Evolutionary conservation across 2,329 filamentous ascomycete species (phyloP), one percentile per base, ranked within the genome.

Genomic region (Cryphonectria radicalis): DNA sequence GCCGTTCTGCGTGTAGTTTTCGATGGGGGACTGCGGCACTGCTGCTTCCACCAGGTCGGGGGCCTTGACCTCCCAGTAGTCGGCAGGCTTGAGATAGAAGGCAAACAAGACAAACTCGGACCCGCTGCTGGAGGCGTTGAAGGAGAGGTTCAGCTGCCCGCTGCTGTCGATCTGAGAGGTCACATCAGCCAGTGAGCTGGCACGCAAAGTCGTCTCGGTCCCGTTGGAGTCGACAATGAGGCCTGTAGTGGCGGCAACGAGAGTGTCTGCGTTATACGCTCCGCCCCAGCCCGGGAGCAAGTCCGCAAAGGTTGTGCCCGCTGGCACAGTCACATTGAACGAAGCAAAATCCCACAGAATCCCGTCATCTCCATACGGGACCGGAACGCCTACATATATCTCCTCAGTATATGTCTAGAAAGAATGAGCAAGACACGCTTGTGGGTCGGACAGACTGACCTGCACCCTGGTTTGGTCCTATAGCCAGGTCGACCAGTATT

Each of bases 391-490:
- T 59, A 28, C 28, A 59, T 8, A 59, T 8, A 7, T 11, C 37
- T 40, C 37, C 25, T 59, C 14, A 59, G 55, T 32, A 59, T 35
- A 59, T 35, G 4, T 50, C 17, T 46, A 50, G 46, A 4, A 4
- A 19, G 32, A 57, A 17, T 57, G 13, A 35, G 28, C 55, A 19
- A 59, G 55, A 28, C 53, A 35, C 55, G 17, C 55, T 14, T 35
- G 28, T 14, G 55, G 5, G 17, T 35, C 7, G 25, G 13, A 19
- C 17, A 32, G 28, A 59, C 55, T 59, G 55, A 59, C 85, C 85
- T 63, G 82, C 79, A 4, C 84, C 85, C 74, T 85, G 82, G 71
- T 84, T 84, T 0, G 84, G 81, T 0, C 84, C 85, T 1, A 86
- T 64, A 0, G 81, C 77, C 74, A 85, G 84, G 73, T 87, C 84